These are phyloP conservation scores for Colletotrichum sp. DNA, from an alignment of 2,329 filamentous ascomycete species.

Conservation along the genomic window DNA sequence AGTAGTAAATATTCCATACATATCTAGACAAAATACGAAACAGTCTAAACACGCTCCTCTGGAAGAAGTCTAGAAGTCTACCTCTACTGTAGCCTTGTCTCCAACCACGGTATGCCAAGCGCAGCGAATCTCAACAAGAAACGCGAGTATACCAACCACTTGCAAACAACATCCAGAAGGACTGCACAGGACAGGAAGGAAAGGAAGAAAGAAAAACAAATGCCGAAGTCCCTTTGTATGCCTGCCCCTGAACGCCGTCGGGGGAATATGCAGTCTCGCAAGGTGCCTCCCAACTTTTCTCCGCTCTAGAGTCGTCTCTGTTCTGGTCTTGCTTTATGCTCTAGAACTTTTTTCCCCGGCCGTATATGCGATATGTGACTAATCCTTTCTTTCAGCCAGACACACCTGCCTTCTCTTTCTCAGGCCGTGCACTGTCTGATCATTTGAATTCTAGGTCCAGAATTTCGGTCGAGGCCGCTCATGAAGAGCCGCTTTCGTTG, in stretches of 20 bases:
- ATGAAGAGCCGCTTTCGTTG: background rate
- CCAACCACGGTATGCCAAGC: background rate
- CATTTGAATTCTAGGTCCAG: background rate
- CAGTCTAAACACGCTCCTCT: background rate
- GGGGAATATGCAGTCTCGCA: slow-evolving; percentile 11
- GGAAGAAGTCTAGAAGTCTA: background rate
- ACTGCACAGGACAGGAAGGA: slow-evolving; percentile 8
- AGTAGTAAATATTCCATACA: background rate
- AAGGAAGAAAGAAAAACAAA: slow-evolving; percentile 10
- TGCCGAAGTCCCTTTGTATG: slow-evolving; percentile 7
- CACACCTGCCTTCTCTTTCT: background rate
- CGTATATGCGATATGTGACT: slow-evolving; percentile 12
- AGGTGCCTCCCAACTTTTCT: slow-evolving; percentile 3
- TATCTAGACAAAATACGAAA: background rate
- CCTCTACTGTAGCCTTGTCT: background rate
- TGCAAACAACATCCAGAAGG: background rate
- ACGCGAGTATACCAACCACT: background rate
- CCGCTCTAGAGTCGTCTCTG: background rate
- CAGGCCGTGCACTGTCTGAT: background rate
- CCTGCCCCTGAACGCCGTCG: slow-evolving; percentile 19
- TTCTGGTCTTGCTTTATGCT: slow-evolving; percentile 9
- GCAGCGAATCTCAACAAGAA: background rate
- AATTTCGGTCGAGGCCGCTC: background rate
- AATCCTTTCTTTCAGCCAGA: background rate
- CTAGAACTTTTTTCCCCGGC: slow-evolving; percentile 8